Evolutionary conservation across 768 basidiomycete species (phyloP).

Genomic region (Candolleomyces eurysporus): DNA sequence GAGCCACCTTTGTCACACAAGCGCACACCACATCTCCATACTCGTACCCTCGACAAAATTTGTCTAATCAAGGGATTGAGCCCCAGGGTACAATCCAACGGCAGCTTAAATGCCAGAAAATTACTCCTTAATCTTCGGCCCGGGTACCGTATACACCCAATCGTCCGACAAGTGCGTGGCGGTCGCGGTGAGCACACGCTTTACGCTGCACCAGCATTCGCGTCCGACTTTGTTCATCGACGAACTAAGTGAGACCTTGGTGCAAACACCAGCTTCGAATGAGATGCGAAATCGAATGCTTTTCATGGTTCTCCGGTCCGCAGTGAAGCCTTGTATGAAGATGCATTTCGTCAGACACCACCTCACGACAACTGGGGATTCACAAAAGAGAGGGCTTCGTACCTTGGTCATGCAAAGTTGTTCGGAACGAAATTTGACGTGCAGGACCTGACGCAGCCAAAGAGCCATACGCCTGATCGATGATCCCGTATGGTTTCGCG

Average conservation of each 20-base stretch:
- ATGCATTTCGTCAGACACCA: not conserved
- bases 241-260: not conserved
- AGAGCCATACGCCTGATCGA: not conserved
- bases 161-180: not conserved
- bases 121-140: not conserved
- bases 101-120: not conserved
- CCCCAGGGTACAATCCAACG: not conserved
- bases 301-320: not conserved
- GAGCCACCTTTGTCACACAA: slow-evolving; percentile 2
- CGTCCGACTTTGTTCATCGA: not conserved
- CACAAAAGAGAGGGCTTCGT: too few relatives aligned
- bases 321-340: not conserved
- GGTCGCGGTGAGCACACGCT: not conserved
- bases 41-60: slow-evolving; percentile 21
- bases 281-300: not conserved
- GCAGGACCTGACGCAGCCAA: not conserved
- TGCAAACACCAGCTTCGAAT: not conserved
- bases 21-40: slow-evolving; percentile 1
- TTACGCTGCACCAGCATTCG: not conserved
- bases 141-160: not conserved
- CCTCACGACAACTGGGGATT: not conserved
- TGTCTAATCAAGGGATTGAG: slow-evolving; percentile 91
- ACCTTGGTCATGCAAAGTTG: not conserved
- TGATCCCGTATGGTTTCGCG: not conserved
- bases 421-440: not conserved